phyloP scores from a whole-genome alignment of 2,329 filamentous ascomycete genomes.

The Claviceps lovelessii region DNA sequence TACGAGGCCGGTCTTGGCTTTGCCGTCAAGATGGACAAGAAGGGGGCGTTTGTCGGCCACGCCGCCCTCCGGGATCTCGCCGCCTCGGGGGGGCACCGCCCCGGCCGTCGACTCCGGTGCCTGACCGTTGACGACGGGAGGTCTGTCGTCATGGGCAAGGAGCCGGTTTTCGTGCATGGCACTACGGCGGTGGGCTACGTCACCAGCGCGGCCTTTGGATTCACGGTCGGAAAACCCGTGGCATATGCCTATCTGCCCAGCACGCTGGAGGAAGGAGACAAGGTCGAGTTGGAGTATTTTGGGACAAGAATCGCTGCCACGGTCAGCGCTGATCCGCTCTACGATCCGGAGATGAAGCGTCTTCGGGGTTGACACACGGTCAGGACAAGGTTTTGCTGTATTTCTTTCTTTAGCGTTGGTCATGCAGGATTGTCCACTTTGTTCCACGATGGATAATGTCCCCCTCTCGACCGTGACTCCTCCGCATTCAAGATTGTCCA shows the following conservation, averaged over 20 bases:
- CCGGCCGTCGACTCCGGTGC: constrained; percentile 27
- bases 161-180: constrained; percentile 40
- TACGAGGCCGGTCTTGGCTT: constrained; percentile 42
- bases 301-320: constrained; percentile 38
- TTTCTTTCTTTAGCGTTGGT: no score
- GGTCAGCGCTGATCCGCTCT: constrained; percentile 31
- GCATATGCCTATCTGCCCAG: constrained; percentile 44
- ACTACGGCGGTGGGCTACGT: constrained; percentile 37
- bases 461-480: no score
- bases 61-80: constrained; percentile 30
- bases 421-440: no score
- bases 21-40: constrained; percentile 33
- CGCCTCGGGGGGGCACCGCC: constrained; percentile 16
- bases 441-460: no score
- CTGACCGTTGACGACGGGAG: constrained; percentile 40
- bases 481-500: no score
- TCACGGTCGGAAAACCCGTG: constrained; percentile 42
- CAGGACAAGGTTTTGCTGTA: no score
- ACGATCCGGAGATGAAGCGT: constrained; percentile 7
- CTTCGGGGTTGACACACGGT: not conserved
- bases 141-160: constrained; percentile 46
- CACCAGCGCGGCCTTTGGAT: constrained; percentile 46
- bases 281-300: constrained; percentile 49
- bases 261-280: constrained; percentile 29
- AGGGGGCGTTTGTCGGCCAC: constrained; percentile 34